phyloP scores from a whole-genome alignment of 1,284 basidiomycete genomes.

The Spongispora temasekensis region DNA sequence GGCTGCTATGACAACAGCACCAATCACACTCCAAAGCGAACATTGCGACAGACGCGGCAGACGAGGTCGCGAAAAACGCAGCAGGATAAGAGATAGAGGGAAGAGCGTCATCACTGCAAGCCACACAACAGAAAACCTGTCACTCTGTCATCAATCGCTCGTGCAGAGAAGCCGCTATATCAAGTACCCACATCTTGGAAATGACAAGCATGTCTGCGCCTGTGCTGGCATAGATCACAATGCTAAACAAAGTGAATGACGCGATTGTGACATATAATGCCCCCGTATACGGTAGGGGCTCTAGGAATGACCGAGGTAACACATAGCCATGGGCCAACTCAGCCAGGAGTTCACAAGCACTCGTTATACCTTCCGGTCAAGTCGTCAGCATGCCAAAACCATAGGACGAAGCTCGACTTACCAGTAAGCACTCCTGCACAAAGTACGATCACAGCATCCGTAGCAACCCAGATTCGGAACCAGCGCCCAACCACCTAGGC shows the following conservation, averaged over 20 bases:
- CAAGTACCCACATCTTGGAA: slow-evolving; percentile 52
- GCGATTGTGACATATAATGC: slow-evolving; percentile 56
- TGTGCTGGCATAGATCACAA: slow-evolving; percentile 59
- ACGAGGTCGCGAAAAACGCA: slow-evolving; percentile 65
- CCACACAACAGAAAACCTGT: slow-evolving; percentile 64
- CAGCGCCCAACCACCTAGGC: slow-evolving; percentile 54
- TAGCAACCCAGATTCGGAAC: slow-evolving; percentile 59
- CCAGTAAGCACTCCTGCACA: slow-evolving; percentile 72
- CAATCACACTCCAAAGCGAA: slow-evolving; percentile 40
- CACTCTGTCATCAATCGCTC: background rate
- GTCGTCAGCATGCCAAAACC: slow-evolving; percentile 4
- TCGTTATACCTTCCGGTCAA: slow-evolving; percentile 48
- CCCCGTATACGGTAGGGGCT: slow-evolving; percentile 49
- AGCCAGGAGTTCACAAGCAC: slow-evolving; percentile 59
- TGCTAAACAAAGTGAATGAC: slow-evolving; percentile 51
- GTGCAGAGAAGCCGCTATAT: background rate
- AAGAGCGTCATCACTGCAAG: slow-evolving; percentile 65
- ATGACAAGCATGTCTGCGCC: slow-evolving; percentile 53
- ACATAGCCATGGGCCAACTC: slow-evolving; percentile 60
- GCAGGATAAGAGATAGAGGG: slow-evolving; percentile 57
- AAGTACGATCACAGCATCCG: slow-evolving; percentile 66
- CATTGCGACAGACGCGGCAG: slow-evolving; percentile 48
- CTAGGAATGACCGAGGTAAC: slow-evolving; percentile 55
- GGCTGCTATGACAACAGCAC: slow-evolving; percentile 46
- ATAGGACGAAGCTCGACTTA: slow-evolving; percentile 13